Percentiles rank a stretch among this genome's conserved stretches.
Evolutionary conservation across 148 eudicot species (phyloP).

Genomic region (Cornus kousa): DNA sequence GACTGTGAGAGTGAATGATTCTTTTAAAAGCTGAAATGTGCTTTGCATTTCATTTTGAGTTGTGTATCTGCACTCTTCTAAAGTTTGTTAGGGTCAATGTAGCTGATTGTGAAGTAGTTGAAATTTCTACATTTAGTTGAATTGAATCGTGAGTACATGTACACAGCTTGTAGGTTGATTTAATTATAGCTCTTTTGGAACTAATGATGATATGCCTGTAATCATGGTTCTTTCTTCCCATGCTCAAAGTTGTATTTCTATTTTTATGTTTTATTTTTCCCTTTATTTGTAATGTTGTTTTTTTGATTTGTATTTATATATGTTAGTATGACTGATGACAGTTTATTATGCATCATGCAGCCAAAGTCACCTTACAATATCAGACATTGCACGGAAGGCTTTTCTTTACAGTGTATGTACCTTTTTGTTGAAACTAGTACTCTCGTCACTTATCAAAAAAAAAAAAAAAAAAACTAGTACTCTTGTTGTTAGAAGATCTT

Average conservation of each 20-base stretch:
- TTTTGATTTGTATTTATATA: neutral
- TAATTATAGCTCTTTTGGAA: neutral
- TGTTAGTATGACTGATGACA: neutral
- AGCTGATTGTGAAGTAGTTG: neutral
- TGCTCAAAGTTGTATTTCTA: neutral
- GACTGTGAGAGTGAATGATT: no score
- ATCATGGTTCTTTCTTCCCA: constrained; percentile 4
- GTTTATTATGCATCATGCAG: constrained; percentile 31
- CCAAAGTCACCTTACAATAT: constrained; percentile 79
- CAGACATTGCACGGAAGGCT: constrained; percentile 96
- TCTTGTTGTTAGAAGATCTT: neutral
- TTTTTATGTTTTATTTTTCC: neutral
- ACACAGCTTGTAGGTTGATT: neutral
- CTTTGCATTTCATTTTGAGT: neutral
- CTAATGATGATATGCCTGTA: neutral
- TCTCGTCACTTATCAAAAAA: neutral
- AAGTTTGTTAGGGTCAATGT: neutral
- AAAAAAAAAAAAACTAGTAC: no score
- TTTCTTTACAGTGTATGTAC: constrained; percentile 89
- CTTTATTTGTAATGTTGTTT: neutral
- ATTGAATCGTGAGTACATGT: neutral
- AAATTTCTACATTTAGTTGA: neutral
- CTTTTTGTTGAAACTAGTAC: neutral
- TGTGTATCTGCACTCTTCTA: neutral
- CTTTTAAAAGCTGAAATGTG: neutral